phyloP scores from a whole-genome alignment of 371 early-diverging fungal species.

The Fennellomyces sp. region DNA sequence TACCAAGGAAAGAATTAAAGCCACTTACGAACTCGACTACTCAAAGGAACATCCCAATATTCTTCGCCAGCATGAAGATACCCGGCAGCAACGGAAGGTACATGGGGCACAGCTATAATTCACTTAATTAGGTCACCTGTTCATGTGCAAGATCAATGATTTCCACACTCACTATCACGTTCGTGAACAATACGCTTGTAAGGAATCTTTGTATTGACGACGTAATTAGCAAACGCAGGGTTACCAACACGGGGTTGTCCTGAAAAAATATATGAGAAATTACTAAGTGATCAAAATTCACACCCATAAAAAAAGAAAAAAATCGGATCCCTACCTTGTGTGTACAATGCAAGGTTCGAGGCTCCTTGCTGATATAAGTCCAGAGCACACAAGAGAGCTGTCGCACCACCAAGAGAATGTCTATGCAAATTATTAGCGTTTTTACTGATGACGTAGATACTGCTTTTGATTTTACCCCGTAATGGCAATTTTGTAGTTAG shows the following conservation, averaged over 20 bases:
- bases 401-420: conserved; percentile 24
- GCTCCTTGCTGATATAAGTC: conserved; percentile 22
- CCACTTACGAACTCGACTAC: conserved; percentile 3
- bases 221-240: conserved; percentile 20
- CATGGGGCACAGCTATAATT: conserved; percentile 6
- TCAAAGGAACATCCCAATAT: conserved; percentile 14
- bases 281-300: too few species aligned
- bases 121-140: not conserved
- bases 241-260: conserved; percentile 22
- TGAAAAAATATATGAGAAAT: not conserved
- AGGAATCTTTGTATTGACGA: conserved; percentile 12
- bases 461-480: conserved; percentile 8
- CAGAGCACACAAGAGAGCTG: conserved; percentile 17
- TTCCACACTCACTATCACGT: conserved; percentile 21
- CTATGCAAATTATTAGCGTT: not conserved
- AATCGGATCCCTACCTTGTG: conserved; percentile 3
- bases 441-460: not conserved
- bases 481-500: conserved; percentile 20
- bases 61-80: conserved; percentile 25
- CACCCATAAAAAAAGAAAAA: not conserved
- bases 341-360: not conserved
- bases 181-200: conserved; percentile 20
- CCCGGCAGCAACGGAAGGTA: conserved; percentile 9
- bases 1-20: not conserved
- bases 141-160: not conserved